These are phyloP conservation scores for Colletotrichum zoysiae DNA, from an alignment of 2,329 filamentous ascomycete species.

Conservation along the genomic window DNA sequence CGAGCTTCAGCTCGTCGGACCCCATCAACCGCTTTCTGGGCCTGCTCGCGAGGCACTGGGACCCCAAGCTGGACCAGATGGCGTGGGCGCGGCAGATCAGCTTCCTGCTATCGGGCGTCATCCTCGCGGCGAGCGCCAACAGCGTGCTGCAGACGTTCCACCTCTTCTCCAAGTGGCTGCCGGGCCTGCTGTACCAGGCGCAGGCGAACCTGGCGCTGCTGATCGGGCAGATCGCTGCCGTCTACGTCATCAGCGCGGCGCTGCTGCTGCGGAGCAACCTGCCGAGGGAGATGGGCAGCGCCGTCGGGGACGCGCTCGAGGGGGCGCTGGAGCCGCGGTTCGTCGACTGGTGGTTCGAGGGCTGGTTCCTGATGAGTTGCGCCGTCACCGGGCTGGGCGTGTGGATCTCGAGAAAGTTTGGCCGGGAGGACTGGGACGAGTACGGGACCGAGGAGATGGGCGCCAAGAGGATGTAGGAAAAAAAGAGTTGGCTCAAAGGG, in stretches of 20 bases:
- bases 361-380: conserved; percentile 82
- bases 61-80: conserved; percentile 83
- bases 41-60: conserved; percentile 84
- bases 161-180: conserved; percentile 81
- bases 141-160: conserved; percentile 88
- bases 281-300: conserved; percentile 80
- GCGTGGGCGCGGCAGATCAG: conserved; percentile 89
- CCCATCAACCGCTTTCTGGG: conserved; percentile 88
- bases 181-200: conserved; percentile 77
- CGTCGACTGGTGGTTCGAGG: conserved; percentile 88
- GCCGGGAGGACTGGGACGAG: conserved; percentile 70
- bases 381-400: conserved; percentile 77
- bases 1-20: conserved; percentile 76
- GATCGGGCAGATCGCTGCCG: conserved; percentile 84
- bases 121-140: conserved; percentile 84
- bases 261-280: conserved; percentile 83
- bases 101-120: conserved; percentile 85
- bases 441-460: conserved; percentile 74
- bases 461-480: conserved; percentile 33
- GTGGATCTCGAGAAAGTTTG: conserved; percentile 75
- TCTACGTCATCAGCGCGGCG: conserved; percentile 86
- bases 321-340: conserved; percentile 80
- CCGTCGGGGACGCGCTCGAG: conserved; percentile 81
- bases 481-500: neutral
- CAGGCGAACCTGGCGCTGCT: conserved; percentile 84